phyloP scores from a whole-genome alignment of 176 grass and related monocot species.

The Pharus latifolius region DNA sequence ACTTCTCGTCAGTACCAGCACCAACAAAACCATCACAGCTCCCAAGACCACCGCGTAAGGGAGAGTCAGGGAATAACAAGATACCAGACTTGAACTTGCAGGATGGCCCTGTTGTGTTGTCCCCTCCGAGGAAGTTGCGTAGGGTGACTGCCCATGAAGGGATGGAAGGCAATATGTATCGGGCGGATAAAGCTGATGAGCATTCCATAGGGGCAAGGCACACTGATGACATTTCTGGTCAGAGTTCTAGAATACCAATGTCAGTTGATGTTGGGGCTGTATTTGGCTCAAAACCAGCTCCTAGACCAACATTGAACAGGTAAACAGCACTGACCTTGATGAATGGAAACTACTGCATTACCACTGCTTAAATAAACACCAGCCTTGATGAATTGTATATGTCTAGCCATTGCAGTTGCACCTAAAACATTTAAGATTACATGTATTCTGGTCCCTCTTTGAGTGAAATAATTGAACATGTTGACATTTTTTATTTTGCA shows the following conservation, averaged over 20 bases:
- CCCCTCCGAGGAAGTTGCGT: constrained; percentile 78
- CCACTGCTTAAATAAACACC: not conserved
- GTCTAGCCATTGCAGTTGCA: not conserved
- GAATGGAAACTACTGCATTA: not conserved
- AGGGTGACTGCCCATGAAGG: constrained; percentile 68
- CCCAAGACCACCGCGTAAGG: constrained; percentile 69
- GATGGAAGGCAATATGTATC: constrained; percentile 36
- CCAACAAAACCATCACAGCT: constrained; percentile 83
- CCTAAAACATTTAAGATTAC: not conserved
- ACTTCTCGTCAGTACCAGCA: constrained; percentile 77
- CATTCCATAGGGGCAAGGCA: constrained; percentile 43
- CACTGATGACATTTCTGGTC: constrained; percentile 37
- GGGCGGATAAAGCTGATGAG: constrained; percentile 40
- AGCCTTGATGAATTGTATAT: too few species aligned
- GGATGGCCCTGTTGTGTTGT: constrained; percentile 63
- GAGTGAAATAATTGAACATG: constrained; percentile 14
- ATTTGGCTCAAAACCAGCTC: constrained; percentile 72
- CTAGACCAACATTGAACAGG: constrained; percentile 75
- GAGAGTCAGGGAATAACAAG: constrained; percentile 47
- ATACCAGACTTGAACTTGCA: constrained; percentile 52
- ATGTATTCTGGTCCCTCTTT: not conserved
- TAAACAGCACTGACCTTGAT: constrained; percentile 24
- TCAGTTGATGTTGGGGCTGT: constrained; percentile 84
- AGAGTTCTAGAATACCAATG: constrained; percentile 79
- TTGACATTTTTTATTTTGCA: constrained; percentile 38